Evolutionary conservation across 495 filamentous ascomycete genomes (phyloP), one percentile per base, ranked within the genome.

Genomic region (Gamarada debralockiae): DNA sequence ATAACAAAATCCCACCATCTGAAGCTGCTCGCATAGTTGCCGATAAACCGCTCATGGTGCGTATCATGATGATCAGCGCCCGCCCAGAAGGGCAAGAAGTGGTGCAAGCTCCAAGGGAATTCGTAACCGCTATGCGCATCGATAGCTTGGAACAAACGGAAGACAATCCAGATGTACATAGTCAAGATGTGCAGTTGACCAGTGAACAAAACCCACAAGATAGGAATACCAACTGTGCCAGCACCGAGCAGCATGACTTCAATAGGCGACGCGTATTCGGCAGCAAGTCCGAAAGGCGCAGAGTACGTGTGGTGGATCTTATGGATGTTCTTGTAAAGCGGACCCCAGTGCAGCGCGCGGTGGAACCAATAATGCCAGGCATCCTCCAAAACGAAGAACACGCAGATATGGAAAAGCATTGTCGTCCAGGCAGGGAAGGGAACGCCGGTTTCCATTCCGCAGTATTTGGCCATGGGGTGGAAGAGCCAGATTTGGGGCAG

Each of bases 291-390:
- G 64, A 98, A 98, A 13, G 93, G 93, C 6, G 93, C 95, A 14
- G 91, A 95, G 74, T 98, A 98, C 58, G 89, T 90, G 75, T 98
- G 93, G 73, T 98, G 93, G 49, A 98, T 92, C 75, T 98, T 98
- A 79, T 98, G 93, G 50, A 98, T 87, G 59, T 81, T 76, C 70
- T 85, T 92, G 80, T 98, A 98, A 4, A 98, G 83, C 23, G 88
- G 87, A 5, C 90, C 91, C 83, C 92, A 96, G 78, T 98, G 93
- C 61, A 98, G 80, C 22, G 86, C 86, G 56, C 93, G 90, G 72
- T 98, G 93, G 44, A 80, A 84, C 82, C 92, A 98, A 76, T 98
- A 98, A 67, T 98, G 93, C 95, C 95, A 98, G 44, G 95, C 78
- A 70, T 98, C 93, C 68, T 98, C 93, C 62, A 97, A 66, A 37